Base-by-base conservation (phyloP, 2,329 filamentous ascomycete species). In the Juglanconis juglandina region DNA sequence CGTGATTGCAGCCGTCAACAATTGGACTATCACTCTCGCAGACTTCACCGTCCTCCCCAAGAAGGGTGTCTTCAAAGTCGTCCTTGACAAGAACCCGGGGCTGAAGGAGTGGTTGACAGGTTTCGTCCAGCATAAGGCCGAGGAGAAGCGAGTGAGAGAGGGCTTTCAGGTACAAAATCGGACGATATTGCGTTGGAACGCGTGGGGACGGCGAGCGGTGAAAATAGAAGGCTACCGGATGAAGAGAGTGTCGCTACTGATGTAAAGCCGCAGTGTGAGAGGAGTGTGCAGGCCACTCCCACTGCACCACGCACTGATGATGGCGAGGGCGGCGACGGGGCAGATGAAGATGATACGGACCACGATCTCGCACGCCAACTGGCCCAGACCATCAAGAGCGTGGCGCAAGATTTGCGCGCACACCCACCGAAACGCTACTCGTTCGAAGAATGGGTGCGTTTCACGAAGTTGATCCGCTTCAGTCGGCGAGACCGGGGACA, bases 391-490 rank as follows among this genome's bases (percentile, higher is more conserved):
- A 95, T 96, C 59, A 79, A 84, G 13, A 79, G 77, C 32, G 84
- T 91, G 1, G 85, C 86, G 1, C 77, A 83, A 52, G 84, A 95
- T 68, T 76, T 90, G 37, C 81, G 83, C n/a, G 72, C 77, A 52
- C 73, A 79, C 3, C 80, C 83, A 2, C 78, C 81, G 0, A 87
- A 86, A 58, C 81, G 81, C 56, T 96, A 96, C 70, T 80, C 78
- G 0, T 96, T 92, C 65, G 86, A 92, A 65, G 88, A 96, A 70
- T 96, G 92, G 93, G 89, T 89, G 0, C 90, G 91, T 77, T 95
- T 91, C 67, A 87, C 93, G 6, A 83, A 85, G 17, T 79, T 96
- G 42, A 90, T 96, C n/a, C 84, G 84, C 51, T 50, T 50, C 14
- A 50, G 84, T 87, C 68, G 83, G 87, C 68, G 84, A 87, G 68